These are phyloP conservation scores for Petunia axillaris DNA, from an alignment of 257 asterid genomes.

Conservation along the genomic window DNA sequence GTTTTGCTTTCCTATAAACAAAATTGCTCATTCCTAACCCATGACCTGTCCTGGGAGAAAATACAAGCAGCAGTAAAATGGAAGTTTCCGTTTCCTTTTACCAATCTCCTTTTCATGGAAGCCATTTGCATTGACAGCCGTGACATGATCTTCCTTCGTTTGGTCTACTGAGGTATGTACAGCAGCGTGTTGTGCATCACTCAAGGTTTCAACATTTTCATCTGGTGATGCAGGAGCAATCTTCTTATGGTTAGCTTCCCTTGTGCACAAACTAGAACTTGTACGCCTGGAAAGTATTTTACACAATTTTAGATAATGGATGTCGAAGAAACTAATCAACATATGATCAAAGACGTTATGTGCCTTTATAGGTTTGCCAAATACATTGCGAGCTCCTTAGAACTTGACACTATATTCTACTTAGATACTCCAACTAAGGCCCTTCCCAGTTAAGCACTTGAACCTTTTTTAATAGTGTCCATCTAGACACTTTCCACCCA, in stretches of 20 bases:
- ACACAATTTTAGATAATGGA: not conserved
- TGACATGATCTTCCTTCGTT: slow-evolving; percentile 19
- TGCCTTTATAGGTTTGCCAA: too few species aligned
- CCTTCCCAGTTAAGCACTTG: too few species aligned
- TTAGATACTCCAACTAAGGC: too few species aligned
- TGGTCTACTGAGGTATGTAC: slow-evolving; percentile 33
- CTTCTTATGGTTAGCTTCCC: slow-evolving; percentile 65
- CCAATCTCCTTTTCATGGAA: slow-evolving; percentile 27
- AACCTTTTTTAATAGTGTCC: too few species aligned
- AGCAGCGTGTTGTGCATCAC: slow-evolving; percentile 35
- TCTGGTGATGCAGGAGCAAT: slow-evolving; percentile 63
- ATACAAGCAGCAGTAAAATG: slow-evolving; percentile 53
- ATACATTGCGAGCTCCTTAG: too few species aligned
- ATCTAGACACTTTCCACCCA: too few species aligned
- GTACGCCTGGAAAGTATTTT: slow-evolving; percentile 45
- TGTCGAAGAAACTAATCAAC: slow-evolving; percentile 4
- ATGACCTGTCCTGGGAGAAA: slow-evolving; percentile 31
- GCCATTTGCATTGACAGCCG: slow-evolving; percentile 30
- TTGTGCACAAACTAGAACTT: slow-evolving; percentile 41
- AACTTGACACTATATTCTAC: too few species aligned
- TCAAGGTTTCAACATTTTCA: slow-evolving; percentile 31
- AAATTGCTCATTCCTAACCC: slow-evolving; percentile 12
- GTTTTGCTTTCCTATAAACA: not conserved
- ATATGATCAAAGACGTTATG: not conserved
- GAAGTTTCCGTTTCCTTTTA: slow-evolving; percentile 37